A percentile compares a stretch with the other conserved stretches of the same genome.
phyloP scores from a whole-genome alignment of 495 filamentous ascomycete species.

The Daldinia caldariorum region DNA sequence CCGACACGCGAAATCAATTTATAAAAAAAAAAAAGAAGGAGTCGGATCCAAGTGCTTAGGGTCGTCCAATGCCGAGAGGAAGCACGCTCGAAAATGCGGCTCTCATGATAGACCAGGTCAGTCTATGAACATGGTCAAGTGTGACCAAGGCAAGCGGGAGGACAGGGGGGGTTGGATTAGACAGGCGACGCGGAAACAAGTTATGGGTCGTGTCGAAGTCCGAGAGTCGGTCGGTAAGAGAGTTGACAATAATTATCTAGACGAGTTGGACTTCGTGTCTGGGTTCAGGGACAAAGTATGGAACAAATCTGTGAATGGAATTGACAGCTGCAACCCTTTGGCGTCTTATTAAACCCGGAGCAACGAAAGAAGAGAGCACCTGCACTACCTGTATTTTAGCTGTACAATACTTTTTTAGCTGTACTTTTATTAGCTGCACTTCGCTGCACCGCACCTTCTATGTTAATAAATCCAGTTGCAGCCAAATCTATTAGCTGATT shows the following conservation, averaged over 20 bases:
- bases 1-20: constrained; percentile 22
- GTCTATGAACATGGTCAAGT: constrained; percentile 45
- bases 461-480: not conserved
- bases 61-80: constrained; percentile 38
- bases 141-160: constrained; percentile 17
- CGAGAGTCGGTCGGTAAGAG: constrained; percentile 7
- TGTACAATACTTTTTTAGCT: no score
- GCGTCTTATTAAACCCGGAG: constrained; percentile 34
- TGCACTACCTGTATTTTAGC: not conserved
- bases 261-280: not conserved
- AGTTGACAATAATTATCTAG: constrained; percentile 12
- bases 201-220: constrained; percentile 1
- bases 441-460: constrained; percentile 12
- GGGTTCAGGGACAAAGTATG: constrained; percentile 25
- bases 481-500: not conserved
- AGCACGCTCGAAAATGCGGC: constrained; percentile 47
- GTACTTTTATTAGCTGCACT: constrained; percentile 2
- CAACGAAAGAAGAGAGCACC: constrained; percentile 24
- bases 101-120: constrained; percentile 49
- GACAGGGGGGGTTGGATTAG: constrained; percentile 8
- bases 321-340: constrained; percentile 11
- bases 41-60: constrained; percentile 20
- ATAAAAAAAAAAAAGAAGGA: constrained; percentile 20
- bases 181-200: constrained; percentile 19
- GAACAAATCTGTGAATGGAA: constrained; percentile 20